Evolutionary conservation across 2,329 filamentous ascomycete species (phyloP).

Genomic region (Aspergillus sp.): DNA sequence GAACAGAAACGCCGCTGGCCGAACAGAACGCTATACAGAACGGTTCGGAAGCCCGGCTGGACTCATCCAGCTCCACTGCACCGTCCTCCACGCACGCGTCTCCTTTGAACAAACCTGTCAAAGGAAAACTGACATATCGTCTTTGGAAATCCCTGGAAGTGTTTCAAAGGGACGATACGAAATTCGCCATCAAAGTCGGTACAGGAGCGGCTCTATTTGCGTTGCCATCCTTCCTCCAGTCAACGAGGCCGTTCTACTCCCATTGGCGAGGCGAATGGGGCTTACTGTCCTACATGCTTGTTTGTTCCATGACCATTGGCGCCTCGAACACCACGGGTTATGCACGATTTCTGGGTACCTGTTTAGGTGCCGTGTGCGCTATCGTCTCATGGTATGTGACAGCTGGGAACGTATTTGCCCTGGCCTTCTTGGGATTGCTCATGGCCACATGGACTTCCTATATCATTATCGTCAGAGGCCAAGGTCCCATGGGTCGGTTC

Average conservation of each 20-base stretch:
- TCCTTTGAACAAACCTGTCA: slow-evolving; percentile 13
- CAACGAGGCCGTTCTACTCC: slow-evolving; percentile 75
- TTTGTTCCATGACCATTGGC: slow-evolving; percentile 96
- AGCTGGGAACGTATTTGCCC: slow-evolving; percentile 67
- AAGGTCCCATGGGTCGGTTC: slow-evolving; percentile 88
- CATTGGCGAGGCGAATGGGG: slow-evolving; percentile 97
- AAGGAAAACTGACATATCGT: slow-evolving; percentile 43
- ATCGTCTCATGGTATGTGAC: slow-evolving; percentile 76
- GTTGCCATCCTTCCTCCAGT: slow-evolving; percentile 78
- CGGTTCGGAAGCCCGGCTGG: slow-evolving; percentile 1
- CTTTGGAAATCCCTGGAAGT: slow-evolving; percentile 57
- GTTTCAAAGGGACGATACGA: slow-evolving; percentile 64
- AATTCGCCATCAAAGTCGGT: slow-evolving; percentile 90
- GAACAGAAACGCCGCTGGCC: slow-evolving; percentile 12
- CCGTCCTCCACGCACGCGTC: not conserved
- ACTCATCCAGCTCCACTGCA: not conserved
- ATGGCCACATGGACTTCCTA: slow-evolving; percentile 84
- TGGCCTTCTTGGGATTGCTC: slow-evolving; percentile 80
- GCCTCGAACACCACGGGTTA: slow-evolving; percentile 91
- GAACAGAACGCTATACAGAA: slow-evolving; percentile 7
- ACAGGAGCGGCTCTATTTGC: slow-evolving; percentile 86
- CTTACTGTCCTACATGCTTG: slow-evolving; percentile 93
- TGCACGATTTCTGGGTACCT: slow-evolving; percentile 81
- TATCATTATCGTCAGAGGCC: slow-evolving; percentile 78
- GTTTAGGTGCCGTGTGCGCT: slow-evolving; percentile 74